These are phyloP conservation scores for Rhododendron simsii DNA, from an alignment of 148 eudicot genomes.

Conservation along the genomic window DNA sequence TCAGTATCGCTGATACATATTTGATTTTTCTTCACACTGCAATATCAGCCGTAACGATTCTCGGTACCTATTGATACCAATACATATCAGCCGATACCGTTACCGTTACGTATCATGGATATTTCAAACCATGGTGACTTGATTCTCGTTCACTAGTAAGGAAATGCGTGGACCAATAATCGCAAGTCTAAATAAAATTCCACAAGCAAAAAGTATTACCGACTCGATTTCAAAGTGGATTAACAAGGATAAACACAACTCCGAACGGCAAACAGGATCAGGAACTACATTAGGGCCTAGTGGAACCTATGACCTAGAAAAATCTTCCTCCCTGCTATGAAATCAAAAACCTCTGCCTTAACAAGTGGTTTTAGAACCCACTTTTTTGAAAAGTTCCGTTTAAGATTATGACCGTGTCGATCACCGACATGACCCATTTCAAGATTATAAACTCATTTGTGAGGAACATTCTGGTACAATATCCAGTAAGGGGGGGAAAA, in stretches of 20 bases:
- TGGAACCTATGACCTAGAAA: not conserved
- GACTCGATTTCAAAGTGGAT: not conserved
- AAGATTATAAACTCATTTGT: not conserved
- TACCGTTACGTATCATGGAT: no score
- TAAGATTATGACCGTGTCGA: not conserved
- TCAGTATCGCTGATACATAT: no score
- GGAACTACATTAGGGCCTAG: not conserved
- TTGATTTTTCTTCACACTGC: no score
- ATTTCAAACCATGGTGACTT: no score
- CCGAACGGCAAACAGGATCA: not conserved
- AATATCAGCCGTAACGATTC: no score
- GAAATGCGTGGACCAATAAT: not conserved
- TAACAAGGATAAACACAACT: not conserved
- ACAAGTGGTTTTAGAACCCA: not conserved
- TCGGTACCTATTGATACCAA: no score
- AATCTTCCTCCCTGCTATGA: not conserved
- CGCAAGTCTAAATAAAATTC: not conserved
- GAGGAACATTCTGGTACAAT: not conserved
- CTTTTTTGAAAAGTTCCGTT: not conserved
- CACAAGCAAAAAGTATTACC: not conserved
- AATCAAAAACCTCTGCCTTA: not conserved
- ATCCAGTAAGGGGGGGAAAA: no score
- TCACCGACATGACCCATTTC: not conserved
- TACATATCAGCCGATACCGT: no score
- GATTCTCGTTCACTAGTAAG: not conserved